Percentiles rank a stretch among this genome's conserved stretches.
Evolutionary conservation across 2,329 filamentous ascomycete species (phyloP).

Genomic region (Corinectria fuckeliana): DNA sequence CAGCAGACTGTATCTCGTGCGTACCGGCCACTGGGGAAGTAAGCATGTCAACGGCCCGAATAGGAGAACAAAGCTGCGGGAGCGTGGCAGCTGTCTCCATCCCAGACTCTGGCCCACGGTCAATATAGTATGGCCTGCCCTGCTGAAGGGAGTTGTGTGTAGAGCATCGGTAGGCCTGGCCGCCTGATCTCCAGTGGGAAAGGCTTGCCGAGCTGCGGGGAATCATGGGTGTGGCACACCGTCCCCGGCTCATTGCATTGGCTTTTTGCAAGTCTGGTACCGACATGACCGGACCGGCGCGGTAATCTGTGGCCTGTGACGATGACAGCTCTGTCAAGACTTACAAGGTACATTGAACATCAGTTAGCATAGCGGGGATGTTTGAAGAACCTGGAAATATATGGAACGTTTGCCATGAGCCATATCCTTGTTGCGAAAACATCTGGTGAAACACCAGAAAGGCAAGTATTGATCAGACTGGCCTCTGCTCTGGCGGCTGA

Average conservation of each 20-base stretch:
- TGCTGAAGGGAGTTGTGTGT: slow-evolving; percentile 8
- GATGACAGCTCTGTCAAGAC: not conserved
- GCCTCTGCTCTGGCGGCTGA: not conserved
- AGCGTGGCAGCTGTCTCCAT: slow-evolving; percentile 23
- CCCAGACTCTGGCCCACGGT: slow-evolving; percentile 19
- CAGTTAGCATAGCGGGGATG: not conserved
- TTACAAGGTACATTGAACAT: too few species aligned
- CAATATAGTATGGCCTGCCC: too few species aligned
- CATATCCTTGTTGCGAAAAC: not conserved
- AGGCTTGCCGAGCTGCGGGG: slow-evolving; percentile 35
- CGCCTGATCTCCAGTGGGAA: slow-evolving; percentile 2
- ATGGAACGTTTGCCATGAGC: not conserved
- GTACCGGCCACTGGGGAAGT: not conserved
- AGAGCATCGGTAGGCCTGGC: not conserved
- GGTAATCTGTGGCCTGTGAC: not conserved
- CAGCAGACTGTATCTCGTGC: not conserved
- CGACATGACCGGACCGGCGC: not conserved
- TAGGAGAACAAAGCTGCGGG: slow-evolving; percentile 28
- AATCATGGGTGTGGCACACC: slow-evolving; percentile 35
- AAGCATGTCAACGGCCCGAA: slow-evolving; percentile 38
- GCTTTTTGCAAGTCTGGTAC: slow-evolving; percentile 6
- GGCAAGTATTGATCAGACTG: not conserved
- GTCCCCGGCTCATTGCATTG: slow-evolving; percentile 15
- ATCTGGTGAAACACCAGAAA: not conserved
- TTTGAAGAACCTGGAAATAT: not conserved